A percentile compares a stretch with the other conserved stretches of the same genome.
Evolutionary conservation across 192 early-diverging fungal species (phyloP).

Genomic region (Coemansia sp.): DNA sequence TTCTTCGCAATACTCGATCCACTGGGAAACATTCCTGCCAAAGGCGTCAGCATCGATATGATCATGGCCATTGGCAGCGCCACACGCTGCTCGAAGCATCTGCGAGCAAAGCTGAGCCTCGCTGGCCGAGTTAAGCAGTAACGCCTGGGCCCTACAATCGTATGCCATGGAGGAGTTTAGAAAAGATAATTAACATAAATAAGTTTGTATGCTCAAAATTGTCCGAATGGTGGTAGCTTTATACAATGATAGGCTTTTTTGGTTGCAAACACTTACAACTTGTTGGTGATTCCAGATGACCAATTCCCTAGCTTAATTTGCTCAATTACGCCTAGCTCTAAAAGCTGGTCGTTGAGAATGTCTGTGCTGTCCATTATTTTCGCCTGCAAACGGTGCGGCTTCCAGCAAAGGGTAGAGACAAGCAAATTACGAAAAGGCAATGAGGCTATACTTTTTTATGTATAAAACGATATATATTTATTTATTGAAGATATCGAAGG

Average conservation of each 20-base stretch:
- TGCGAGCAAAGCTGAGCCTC: conserved; percentile 34
- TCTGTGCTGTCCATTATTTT: not conserved
- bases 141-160: conserved; percentile 33
- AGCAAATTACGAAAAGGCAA: not conserved
- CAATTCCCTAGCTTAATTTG: conserved; percentile 43
- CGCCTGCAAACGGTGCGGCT: not conserved
- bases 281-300: conserved; percentile 36
- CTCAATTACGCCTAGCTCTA: conserved; percentile 31
- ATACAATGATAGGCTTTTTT: not conserved
- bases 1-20: conserved; percentile 32
- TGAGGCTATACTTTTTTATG: no score
- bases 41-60: conserved; percentile 19
- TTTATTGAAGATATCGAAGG: no score
- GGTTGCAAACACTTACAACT: conserved; percentile 29
- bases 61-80: not conserved
- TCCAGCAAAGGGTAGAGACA: not conserved
- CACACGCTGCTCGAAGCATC: conserved; percentile 30
- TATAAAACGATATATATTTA: not conserved
- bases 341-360: conserved; percentile 5
- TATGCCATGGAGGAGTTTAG: no score
- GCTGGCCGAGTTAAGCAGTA: conserved; percentile 21
- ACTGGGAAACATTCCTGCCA: conserved; percentile 18
- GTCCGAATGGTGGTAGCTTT: not conserved
- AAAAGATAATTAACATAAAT: no score
- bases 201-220: no score